Percentiles rank a stretch among this genome's conserved stretches.
Conservation (phyloP, 352 stramenopile species). For the Salisapilia sapeloensis region DNA sequence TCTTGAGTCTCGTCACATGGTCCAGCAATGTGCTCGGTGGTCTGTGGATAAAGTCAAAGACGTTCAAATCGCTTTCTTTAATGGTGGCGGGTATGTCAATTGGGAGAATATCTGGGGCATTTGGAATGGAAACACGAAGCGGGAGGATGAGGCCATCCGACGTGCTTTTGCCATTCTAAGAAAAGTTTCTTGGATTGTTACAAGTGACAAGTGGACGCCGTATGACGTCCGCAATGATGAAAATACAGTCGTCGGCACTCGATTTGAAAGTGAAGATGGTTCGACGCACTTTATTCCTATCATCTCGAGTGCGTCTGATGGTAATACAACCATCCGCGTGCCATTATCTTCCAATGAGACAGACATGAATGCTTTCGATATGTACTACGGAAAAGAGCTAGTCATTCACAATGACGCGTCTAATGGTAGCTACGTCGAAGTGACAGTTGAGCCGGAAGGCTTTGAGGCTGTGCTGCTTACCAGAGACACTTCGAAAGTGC, state of each 20-base stretch:
- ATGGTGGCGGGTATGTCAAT: conserved; percentile 69
- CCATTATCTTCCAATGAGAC: conserved; percentile 9
- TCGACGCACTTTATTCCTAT: conserved; percentile 34
- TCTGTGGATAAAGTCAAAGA: conserved; percentile 49
- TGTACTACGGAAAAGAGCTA: conserved; percentile 38
- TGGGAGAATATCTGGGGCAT: conserved; percentile 85
- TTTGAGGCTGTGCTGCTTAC: conserved; percentile 33
- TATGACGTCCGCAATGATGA: conserved; percentile 11
- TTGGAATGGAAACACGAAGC: conserved; percentile 62
- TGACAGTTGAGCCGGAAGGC: conserved; percentile 31
- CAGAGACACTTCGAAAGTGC: conserved; percentile 1
- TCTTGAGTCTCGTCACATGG: conserved; percentile 65
- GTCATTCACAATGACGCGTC: conserved; percentile 1
- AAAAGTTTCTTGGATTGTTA: conserved; percentile 25
- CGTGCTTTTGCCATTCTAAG: conserved; percentile 47
- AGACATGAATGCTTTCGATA: conserved; percentile 11
- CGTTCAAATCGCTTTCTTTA: conserved; percentile 65
- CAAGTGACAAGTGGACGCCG: conserved; percentile 26
- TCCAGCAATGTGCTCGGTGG: conserved; percentile 68
- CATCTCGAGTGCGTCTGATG: conserved; percentile 18
- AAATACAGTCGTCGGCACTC: conserved; percentile 22
- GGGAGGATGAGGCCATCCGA: conserved; percentile 43
- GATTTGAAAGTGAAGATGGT: conserved; percentile 12
- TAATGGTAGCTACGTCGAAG: conserved; percentile 5
- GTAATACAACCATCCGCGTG: conserved; percentile 12